Conservation (phyloP, 2,329 filamentous ascomycete species). For the Thielaviopsis populi region DNA sequence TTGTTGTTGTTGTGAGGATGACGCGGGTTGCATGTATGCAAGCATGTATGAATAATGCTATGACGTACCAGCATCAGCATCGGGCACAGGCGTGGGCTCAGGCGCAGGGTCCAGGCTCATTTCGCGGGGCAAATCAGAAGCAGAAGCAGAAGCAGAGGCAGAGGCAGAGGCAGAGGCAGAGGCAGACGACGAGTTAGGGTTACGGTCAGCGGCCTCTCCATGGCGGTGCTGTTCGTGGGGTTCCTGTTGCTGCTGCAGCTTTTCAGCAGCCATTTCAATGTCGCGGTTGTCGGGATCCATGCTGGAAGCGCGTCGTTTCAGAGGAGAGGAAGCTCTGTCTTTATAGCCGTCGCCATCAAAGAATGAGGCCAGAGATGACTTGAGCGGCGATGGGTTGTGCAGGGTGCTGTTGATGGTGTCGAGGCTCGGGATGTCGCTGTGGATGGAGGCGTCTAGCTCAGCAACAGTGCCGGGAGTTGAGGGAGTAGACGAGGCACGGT, state of each 20-base stretch:
- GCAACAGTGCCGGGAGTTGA: constrained; percentile 41
- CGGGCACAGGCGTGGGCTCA: not conserved
- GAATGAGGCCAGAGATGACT: constrained; percentile 41
- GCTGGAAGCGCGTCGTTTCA: constrained; percentile 48
- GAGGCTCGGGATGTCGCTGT: constrained; percentile 29
- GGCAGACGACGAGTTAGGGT: not conserved
- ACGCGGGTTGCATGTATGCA: no score
- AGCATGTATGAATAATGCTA: no score
- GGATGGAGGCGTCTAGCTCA: constrained; percentile 42
- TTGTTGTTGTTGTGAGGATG: not conserved
- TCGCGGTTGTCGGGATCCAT: constrained; percentile 37
- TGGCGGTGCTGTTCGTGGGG: constrained; percentile 1
- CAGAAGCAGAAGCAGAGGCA: not conserved
- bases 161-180: not conserved
- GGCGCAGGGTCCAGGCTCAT: constrained; percentile 15
- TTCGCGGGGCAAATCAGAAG: constrained; percentile 12
- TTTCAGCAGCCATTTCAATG: constrained; percentile 17
- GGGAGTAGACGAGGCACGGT: constrained; percentile 40
- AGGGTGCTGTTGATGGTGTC: constrained; percentile 5
- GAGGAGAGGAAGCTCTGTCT: constrained; percentile 47
- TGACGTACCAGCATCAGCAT: constrained; percentile 17
- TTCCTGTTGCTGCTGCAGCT: constrained; percentile 8
- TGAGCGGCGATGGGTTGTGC: constrained; percentile 34
- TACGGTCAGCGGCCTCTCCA: not conserved
- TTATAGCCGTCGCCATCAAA: constrained; percentile 39